A percentile compares a stretch with the other conserved stretches of the same genome.
phyloP scores from a whole-genome alignment of 106 monocot genomes.

The Platanthera zijinensis region DNA sequence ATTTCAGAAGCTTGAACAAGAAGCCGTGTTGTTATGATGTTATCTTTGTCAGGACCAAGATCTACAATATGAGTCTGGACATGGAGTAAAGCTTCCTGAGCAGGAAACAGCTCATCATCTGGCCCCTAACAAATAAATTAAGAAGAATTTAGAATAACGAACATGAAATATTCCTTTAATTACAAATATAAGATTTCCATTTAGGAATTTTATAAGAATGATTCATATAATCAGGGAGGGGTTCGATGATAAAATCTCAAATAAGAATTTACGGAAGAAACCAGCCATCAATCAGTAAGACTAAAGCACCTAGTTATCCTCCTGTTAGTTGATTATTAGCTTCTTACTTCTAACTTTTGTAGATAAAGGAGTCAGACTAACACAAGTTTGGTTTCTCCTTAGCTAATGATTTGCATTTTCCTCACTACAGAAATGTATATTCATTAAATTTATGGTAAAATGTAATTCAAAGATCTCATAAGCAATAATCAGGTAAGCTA shows the following conservation, averaged over 20 bases:
- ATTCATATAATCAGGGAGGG: background rate
- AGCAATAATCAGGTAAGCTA: background rate
- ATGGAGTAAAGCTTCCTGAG: slow-evolving; percentile 96
- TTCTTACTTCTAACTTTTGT: background rate
- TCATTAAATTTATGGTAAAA: background rate
- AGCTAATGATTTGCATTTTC: background rate
- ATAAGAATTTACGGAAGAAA: background rate
- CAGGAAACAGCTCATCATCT: slow-evolving; percentile 94
- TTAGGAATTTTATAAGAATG: background rate
- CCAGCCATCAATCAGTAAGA: background rate
- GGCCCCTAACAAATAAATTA: slow-evolving; percentile 50
- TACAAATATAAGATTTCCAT: background rate
- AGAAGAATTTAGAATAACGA: background rate
- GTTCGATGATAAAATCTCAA: background rate
- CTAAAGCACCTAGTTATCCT: background rate
- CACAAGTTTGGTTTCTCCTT: background rate
- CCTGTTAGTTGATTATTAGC: background rate
- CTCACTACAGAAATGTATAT: background rate
- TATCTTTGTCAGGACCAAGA: slow-evolving; percentile 90
- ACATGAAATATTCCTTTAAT: background rate
- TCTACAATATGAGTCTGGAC: slow-evolving; percentile 87
- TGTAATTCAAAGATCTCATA: background rate
- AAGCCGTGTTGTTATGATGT: slow-evolving; percentile 87
- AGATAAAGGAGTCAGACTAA: background rate
- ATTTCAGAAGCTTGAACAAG: slow-evolving; percentile 65